Base-by-base conservation (phyloP, 352 stramenopile species). In the Pythium coloratum region DNA sequence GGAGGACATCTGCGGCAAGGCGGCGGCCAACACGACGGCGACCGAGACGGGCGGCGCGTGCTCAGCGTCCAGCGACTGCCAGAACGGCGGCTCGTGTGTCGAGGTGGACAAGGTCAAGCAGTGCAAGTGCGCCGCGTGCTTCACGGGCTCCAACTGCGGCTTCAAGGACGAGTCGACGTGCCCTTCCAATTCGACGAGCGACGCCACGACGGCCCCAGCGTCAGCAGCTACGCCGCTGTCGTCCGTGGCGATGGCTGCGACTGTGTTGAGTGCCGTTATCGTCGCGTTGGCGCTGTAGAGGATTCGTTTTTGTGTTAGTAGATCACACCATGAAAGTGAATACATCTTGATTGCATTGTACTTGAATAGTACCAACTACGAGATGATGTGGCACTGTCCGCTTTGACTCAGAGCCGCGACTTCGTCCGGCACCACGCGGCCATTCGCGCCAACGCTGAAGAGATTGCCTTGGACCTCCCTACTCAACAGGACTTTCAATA, bases 71-170 rank as follows among this genome's bases (percentile, higher is more conserved):
- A 75, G 65, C 1, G 82, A 93, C 62, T 95, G 87, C 60, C 78
- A 79, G 42, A 80, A 78, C 30, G 82, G 90, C 42, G 87, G 87
- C 44, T 81, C 93, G 62, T 95, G 87, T 57, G 75, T 86, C n/a
- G 78, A 82, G 16, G 72, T 73, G n/a, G 81, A 89, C 55, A 83
- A 80, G 64, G 80, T 76, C 6, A 90, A 81, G 71, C 75, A 79
- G 57, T 95, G 87, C 81, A 84, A 74, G 66, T 95, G 87, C 60
- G 62, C 89, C 46, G 80, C 77, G 8, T 95, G 87, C 72, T 95
- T 88, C 80, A 92, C 82, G 14, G 87, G 87, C 44, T 77, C 75
- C 7, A 80, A 86, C 67, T 95, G 87, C 70, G 88, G 82, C 44
- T 80, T 94, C 18, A 88, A 89, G 64, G 83, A 92, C 71, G 68